Percentiles rank a stretch among this genome's conserved stretches.
These are phyloP conservation scores for Coprinopsis sp. DNA, from an alignment of 768 basidiomycete genomes.

Conservation along the genomic window DNA sequence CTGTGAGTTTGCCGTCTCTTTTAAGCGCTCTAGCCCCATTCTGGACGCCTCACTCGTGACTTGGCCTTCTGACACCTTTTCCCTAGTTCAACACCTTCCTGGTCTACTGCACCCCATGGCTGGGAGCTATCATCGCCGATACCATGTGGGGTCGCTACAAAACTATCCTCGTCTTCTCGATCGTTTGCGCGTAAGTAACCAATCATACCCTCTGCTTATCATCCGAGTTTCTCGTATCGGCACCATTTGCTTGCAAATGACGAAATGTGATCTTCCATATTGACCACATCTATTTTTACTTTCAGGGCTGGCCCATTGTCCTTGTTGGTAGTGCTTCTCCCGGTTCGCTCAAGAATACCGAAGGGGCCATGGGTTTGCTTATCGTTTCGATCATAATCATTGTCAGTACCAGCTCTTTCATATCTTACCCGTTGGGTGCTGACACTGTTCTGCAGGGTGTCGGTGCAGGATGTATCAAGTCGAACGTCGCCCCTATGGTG, in stretches of 20 bases:
- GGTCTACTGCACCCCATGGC: slow-evolving; percentile 46
- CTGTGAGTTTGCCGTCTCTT: slow-evolving; percentile 17
- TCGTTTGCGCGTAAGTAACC: slow-evolving; percentile 34
- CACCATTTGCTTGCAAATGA: too few relatives aligned
- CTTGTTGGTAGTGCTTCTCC: slow-evolving; percentile 43
- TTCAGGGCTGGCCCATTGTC: slow-evolving; percentile 40
- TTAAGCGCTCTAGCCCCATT: slow-evolving; percentile 24
- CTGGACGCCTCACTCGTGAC: too few relatives aligned
- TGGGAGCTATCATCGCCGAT: slow-evolving; percentile 54
- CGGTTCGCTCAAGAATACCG: slow-evolving; percentile 30
- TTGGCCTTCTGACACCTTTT: too few relatives aligned
- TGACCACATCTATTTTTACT: too few relatives aligned
- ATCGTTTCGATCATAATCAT: slow-evolving; percentile 45
- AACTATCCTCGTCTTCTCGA: slow-evolving; percentile 50
- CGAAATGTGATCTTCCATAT: too few relatives aligned
- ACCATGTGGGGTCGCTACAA: slow-evolving; percentile 53
- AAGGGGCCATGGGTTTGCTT: slow-evolving; percentile 40
- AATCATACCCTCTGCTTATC: too few relatives aligned
- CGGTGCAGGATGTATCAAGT: slow-evolving; percentile 41
- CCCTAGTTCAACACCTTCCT: slow-evolving; percentile 45
- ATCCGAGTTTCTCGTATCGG: too few relatives aligned
- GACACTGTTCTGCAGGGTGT: slow-evolving; percentile 17
- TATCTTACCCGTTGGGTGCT: background rate
- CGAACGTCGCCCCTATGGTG: slow-evolving; percentile 54
- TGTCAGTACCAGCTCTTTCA: slow-evolving; percentile 12